Base-by-base conservation (phyloP, 306 rosid species). In the Vachellia pachyceras region DNA sequence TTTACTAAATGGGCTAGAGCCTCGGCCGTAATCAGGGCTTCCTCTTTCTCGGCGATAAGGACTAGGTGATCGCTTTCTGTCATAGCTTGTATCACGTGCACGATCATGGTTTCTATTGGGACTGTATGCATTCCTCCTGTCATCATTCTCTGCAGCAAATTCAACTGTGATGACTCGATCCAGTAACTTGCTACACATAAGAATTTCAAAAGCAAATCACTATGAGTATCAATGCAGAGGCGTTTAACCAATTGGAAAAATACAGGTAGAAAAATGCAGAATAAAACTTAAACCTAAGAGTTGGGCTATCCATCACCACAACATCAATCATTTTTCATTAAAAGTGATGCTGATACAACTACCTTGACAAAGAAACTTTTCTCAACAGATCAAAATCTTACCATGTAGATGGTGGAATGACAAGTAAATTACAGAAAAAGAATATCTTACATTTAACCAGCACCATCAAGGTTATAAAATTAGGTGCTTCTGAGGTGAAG, bases 11-110 rank as follows among this genome's bases (percentile, higher is more conserved):
- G 97, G 90, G 80, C 94, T 89, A 64, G 92, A 10, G 9, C 92
- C 99, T 76, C 87, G 96, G 23, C 99, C 99, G 85, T 96, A 94
- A 87, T 96, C 98, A 77, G 99, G 99, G 85, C 99, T 96, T 18
- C 90, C 99, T 83, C 98, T 86, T 89, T 92, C 99, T 80, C 95
- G 84, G 75, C 79, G 86, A 82, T 87, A 90, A 22, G 99, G 99
- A 83, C 97, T 96, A 37, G 91, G 97, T 68, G 99, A 96, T 49
- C 97, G 93, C 50, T 94, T 90, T 80, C 94, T 95, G 74, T 92
- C 95, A 50, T 82, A 89, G 33, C 93, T 85, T 81, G 94, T 89
- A 72, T 93, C 94, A 3, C 82, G 89, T 29, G 88, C 88, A 58
- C 87, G 90, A 80, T 89, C 98, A 58, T 80, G 92, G 63, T 88